Conservation (phyloP, 805 yeast genomes). For the Cyberlindnera xishuangbannaensis region DNA sequence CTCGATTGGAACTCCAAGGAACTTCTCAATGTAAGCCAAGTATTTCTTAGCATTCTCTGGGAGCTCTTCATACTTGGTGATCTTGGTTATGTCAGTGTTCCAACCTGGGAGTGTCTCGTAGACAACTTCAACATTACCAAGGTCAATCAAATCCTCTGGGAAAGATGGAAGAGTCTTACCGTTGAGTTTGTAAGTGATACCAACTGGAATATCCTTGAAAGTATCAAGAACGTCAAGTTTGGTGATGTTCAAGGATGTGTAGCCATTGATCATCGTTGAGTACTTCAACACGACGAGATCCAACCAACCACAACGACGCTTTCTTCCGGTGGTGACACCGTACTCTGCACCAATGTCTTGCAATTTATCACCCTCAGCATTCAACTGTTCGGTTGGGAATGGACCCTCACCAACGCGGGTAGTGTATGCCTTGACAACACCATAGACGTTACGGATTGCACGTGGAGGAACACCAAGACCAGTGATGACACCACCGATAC, state of each 20-base stretch:
- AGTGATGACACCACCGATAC: conserved; percentile 96
- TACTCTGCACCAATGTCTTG: conserved; percentile 92
- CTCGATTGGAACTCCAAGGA: conserved; percentile 74
- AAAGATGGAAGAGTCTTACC: conserved; percentile 73
- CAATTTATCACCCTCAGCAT: conserved; percentile 76
- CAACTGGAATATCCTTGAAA: conserved; percentile 84
- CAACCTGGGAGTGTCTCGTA: conserved; percentile 94
- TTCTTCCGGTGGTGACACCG: conserved; percentile 98
- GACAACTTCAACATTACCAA: conserved; percentile 88
- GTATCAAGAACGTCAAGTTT: conserved; percentile 92
- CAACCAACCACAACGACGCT: conserved; percentile 99
- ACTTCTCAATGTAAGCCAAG: conserved; percentile 80
- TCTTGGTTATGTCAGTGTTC: conserved; percentile 74
- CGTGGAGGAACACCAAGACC: conserved; percentile 96
- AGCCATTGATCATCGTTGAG: conserved; percentile 88
- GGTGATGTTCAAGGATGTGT: conserved; percentile 90
- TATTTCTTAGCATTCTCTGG: conserved; percentile 87
- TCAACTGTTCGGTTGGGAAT: conserved; percentile 95
- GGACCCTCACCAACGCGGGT: conserved; percentile 99
- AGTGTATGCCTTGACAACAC: conserved; percentile 98
- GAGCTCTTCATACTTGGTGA: conserved; percentile 65
- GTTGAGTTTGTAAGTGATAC: conserved; percentile 71
- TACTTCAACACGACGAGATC: conserved; percentile 92
- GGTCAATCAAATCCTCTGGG: conserved; percentile 84
- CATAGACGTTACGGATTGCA: conserved; percentile 72